Evolutionary conservation across 805 yeast species (phyloP), one percentile per base, ranked within the genome.

Genomic region (Nakazawaea wickerhamii): DNA sequence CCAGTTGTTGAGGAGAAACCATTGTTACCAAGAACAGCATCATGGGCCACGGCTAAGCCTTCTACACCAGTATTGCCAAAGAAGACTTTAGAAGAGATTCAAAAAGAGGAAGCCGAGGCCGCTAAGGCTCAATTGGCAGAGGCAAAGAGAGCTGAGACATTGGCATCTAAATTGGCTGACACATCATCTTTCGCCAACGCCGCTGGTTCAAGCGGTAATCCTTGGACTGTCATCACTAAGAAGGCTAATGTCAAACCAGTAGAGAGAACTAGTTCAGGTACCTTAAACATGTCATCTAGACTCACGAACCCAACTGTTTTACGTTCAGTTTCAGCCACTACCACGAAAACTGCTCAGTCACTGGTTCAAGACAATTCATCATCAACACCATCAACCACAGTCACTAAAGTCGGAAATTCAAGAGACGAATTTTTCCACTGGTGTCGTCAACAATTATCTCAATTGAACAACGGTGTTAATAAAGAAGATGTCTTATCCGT

Each of bases 401-500:
- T 68, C 2, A 55, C 64, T n/a, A 56, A 55, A 37, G 46, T n/a
- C 14, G 26, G 60, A 13, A 57, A 60, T 5, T 57, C 58, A 17
- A 67, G 75, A 15, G 78, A 79, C 57, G 86, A 81, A 46, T 82
- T 84, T 48, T 60, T 84, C 48, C 60, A 68, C 17, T 84, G 95
- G 95, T 82, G 88, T 47, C 75, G 86, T 53, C 58, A 76, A 3
- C 77, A 81, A 49, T 68, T 84, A 71, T 68, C 70, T 42, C 79
- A 74, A 47, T 68, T 91, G 58, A 81, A 86, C 57, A 74, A 81
- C 8, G 81, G 86, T 14, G 89, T 90, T 31, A 81, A 88, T 32
- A 73, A 72, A 37, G 85, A 82, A 48, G 96, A 85, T 57, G 78
- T 93, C 32, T 67, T 91, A 38, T 81, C 84, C 43, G 81, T 93